Conservation (phyloP, 768 basidiomycete genomes). For the Polyporus arcularius region DNA sequence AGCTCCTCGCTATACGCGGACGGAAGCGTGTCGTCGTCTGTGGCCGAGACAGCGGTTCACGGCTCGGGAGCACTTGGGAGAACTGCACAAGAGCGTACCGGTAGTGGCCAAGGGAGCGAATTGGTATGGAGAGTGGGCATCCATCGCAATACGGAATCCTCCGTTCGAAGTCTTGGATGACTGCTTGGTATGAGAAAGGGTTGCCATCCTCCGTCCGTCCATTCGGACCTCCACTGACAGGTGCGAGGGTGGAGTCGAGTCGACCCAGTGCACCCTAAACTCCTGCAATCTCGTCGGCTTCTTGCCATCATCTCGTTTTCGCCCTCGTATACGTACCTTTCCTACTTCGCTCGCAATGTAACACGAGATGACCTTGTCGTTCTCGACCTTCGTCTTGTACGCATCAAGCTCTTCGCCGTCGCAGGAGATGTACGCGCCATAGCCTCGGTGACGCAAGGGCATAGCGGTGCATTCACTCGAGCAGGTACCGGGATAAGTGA, state of each 20-base stretch:
- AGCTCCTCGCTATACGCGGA: conserved; percentile 16
- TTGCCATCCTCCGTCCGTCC: conserved; percentile 21
- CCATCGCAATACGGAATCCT: conserved; percentile 3
- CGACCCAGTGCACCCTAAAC: conserved; percentile 19
- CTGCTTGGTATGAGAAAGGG: conserved; percentile 6
- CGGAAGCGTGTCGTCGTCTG: conserved; percentile 11
- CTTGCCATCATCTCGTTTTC: not conserved
- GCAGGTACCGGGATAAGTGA: not conserved
- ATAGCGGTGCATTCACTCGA: not conserved
- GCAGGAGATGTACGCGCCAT: conserved; percentile 17
- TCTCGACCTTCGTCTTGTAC: conserved; percentile 14
- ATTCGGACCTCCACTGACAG: conserved; percentile 15
- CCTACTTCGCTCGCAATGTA: conserved; percentile 20
- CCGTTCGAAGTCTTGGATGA: conserved; percentile 1
- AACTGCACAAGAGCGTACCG: not conserved
- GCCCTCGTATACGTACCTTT: conserved; percentile 8
- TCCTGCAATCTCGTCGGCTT: not conserved
- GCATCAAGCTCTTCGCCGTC: conserved; percentile 16
- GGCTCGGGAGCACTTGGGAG: not conserved
- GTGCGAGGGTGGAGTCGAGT: conserved; percentile 14
- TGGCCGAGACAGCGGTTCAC: not conserved
- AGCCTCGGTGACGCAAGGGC: conserved; percentile 12
- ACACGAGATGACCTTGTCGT: conserved; percentile 17
- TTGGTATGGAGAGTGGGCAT: conserved; percentile 3
- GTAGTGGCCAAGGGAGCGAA: conserved; percentile 4